These are phyloP conservation scores for Pythium graminicola DNA, from an alignment of 352 stramenopile genomes.

Conservation along the genomic window DNA sequence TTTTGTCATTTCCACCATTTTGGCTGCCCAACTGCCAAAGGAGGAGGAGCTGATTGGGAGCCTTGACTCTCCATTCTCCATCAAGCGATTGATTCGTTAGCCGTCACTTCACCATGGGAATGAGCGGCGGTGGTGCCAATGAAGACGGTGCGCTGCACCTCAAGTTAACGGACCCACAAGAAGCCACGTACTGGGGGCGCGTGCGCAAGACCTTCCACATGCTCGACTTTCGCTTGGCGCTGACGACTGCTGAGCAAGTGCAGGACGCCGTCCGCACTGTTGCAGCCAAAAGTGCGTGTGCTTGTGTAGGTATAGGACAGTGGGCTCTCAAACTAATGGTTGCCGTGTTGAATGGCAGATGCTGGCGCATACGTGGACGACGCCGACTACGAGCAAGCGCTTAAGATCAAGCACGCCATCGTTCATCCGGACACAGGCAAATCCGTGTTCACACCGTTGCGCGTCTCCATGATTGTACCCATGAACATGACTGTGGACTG, in stretches of 20 bases:
- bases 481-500: slow-evolving; percentile 84
- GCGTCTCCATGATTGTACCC: slow-evolving; percentile 82
- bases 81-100: neutral
- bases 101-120: slow-evolving; percentile 14
- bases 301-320: neutral
- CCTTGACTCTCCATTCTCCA: neutral
- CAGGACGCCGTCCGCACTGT: slow-evolving; percentile 41
- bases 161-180: slow-evolving; percentile 66
- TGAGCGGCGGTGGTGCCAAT: slow-evolving; percentile 13
- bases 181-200: slow-evolving; percentile 68
- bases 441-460: slow-evolving; percentile 58
- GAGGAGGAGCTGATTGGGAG: neutral
- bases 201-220: slow-evolving; percentile 79
- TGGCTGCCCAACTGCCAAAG: slow-evolving; percentile 1
- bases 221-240: slow-evolving; percentile 73
- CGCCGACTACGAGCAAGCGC: slow-evolving; percentile 36
- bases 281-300: slow-evolving; percentile 25
- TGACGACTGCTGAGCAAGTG: slow-evolving; percentile 49
- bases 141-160: slow-evolving; percentile 27
- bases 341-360: slow-evolving; percentile 3
- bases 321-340: no score
- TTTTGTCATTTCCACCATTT: neutral
- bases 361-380: slow-evolving; percentile 33
- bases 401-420: slow-evolving; percentile 65
- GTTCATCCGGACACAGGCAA: slow-evolving; percentile 68